These are phyloP conservation scores for Cytospora leucostoma DNA, from an alignment of 2,329 filamentous ascomycete species.

Conservation along the genomic window DNA sequence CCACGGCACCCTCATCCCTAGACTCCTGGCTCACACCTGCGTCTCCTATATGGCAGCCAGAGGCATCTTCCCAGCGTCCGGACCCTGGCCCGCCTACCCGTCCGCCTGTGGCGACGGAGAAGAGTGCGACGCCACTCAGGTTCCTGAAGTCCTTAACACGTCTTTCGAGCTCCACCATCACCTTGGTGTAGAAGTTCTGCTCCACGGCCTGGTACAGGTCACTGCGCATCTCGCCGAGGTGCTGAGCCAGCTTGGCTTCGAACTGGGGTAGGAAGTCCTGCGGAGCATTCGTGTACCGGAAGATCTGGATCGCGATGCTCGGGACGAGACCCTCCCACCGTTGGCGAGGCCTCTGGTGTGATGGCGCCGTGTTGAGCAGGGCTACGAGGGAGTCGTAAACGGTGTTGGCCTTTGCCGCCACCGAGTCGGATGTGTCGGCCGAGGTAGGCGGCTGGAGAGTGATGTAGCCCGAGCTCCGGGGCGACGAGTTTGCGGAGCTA, in stretches of 20 bases:
- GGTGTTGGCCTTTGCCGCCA: conserved; percentile 39
- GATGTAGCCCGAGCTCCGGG: conserved; percentile 47
- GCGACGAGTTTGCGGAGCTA: conserved; percentile 53
- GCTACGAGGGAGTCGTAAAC: conserved; percentile 57
- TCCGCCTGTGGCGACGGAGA: conserved; percentile 56
- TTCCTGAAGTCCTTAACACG: conserved; percentile 56
- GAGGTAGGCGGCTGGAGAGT: conserved; percentile 40
- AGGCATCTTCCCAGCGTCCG: conserved; percentile 37
- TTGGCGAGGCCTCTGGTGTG: conserved; percentile 43
- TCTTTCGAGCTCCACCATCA: conserved; percentile 50
- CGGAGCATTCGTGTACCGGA: conserved; percentile 57
- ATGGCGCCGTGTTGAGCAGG: conserved; percentile 54
- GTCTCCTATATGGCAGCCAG: conserved; percentile 30
- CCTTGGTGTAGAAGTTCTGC: conserved; percentile 49
- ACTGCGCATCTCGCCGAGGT: conserved; percentile 46
- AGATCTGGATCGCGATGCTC: conserved; percentile 58
- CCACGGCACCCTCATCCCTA: conserved; percentile 56
- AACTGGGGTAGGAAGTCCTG: conserved; percentile 49
- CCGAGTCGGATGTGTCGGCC: conserved; percentile 21
- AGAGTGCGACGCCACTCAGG: conserved; percentile 55
- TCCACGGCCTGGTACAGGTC: conserved; percentile 53
- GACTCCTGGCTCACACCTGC: conserved; percentile 39
- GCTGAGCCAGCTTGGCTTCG: conserved; percentile 51
- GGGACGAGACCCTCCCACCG: conserved; percentile 57
- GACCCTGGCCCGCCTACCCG: conserved; percentile 43